Evolutionary conservation across 2,329 filamentous ascomycete genomes (phyloP), one percentile per base, ranked within the genome.

Genomic region (Aureobasidium subglaciale): DNA sequence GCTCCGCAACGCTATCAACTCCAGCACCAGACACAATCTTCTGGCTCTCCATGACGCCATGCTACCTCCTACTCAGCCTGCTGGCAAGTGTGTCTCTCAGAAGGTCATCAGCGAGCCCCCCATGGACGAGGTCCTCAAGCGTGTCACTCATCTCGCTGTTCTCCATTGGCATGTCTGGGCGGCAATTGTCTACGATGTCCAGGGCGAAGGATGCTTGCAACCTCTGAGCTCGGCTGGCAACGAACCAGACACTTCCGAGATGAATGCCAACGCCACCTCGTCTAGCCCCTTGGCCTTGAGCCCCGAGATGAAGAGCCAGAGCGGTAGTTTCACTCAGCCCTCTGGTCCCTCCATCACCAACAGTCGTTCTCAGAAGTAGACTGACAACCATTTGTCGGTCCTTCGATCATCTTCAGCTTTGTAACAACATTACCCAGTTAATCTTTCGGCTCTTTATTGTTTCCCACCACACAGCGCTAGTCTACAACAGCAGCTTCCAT

Each of bases 151-250:
- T 65, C 82, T 96, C 41, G 84, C 88, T 13, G 78, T 93, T 5
- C 73, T 97, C 22, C 90, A 96, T 70, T 96, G 91, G 90, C 81
- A 88, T 46, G 86, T 96, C 3, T 97, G 91, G 90, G 81, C 82
- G 1, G 81, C 82, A 2, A 75, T 95, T 53, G 83, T 87, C 11
- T 96, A 96, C 67, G 46, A 60, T 24, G 58, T 62, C 13, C 41
- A 49, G 16, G 56, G 58, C 25, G 61, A 64, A 16, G 62, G 16
- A 11, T 13, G 11, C n/a, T 16, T 25, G 27, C 8, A 20, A 15
- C 18, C 16, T 35, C 29, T 38, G 9, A 38, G 22, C 10, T 34
- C 50, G 10, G 13, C 50, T 10, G 50, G 22, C 38, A 42, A 34
- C 37, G 22, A 40, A 20, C 22, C 37, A 11, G 50, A 43, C 37